phyloP scores from a whole-genome alignment of 2,329 filamentous ascomycete genomes.

The Ramularia endophylla region DNA sequence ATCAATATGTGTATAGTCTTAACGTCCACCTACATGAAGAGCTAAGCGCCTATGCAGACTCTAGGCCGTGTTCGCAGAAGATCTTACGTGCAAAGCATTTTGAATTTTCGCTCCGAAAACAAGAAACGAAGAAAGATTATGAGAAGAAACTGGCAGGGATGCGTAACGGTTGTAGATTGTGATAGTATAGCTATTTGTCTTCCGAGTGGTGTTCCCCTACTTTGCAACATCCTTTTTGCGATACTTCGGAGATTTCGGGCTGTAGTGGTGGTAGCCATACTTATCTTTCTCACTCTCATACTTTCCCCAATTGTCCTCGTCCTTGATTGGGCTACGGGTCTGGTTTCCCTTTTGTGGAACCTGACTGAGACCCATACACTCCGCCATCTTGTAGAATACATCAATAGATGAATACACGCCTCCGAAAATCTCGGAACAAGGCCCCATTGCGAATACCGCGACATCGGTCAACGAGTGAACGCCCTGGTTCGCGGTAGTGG shows the following conservation, averaged over 20 bases:
- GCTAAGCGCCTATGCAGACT: no score
- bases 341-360: constrained; percentile 8
- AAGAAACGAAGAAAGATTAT: no score
- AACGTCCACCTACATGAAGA: no score
- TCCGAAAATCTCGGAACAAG: constrained; percentile 70
- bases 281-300: constrained; percentile 5
- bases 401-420: constrained; percentile 66
- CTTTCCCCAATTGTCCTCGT: constrained; percentile 18
- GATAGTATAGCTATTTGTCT: no score
- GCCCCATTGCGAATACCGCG: constrained; percentile 70
- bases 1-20: no score
- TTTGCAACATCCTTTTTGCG: constrained; percentile 6
- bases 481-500: constrained; percentile 57
- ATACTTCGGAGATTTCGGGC: constrained; percentile 17
- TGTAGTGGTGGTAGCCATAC: constrained; percentile 16
- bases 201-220: no score
- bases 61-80: no score
- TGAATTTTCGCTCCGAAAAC: no score
- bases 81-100: no score
- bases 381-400: constrained; percentile 68
- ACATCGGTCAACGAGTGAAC: constrained; percentile 75
- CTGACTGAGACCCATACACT: constrained; percentile 54
- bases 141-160: no score
- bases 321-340: neutral
- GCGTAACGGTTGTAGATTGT: no score